Evolutionary conservation across 2,329 filamentous ascomycete species (phyloP).

Genomic region (Pseudogymnoascus sp.): DNA sequence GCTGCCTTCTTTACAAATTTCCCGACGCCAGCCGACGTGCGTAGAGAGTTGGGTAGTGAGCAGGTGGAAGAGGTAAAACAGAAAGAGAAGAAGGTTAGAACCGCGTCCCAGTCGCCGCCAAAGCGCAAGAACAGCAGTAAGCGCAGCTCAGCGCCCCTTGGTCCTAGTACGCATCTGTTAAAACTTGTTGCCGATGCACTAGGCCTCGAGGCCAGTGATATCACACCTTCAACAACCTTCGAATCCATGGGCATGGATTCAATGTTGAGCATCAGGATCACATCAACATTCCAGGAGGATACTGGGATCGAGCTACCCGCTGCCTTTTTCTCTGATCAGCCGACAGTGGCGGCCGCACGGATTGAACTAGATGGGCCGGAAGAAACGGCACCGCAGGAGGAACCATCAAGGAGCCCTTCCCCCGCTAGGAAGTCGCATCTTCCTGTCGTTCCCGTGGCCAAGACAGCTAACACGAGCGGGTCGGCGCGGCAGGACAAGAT

Average conservation of each 20-base stretch:
- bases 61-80: background rate
- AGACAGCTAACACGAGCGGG: background rate
- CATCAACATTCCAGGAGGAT: constrained; percentile 6
- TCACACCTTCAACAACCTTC: constrained; percentile 3
- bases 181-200: constrained; percentile 11
- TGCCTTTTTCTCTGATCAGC: constrained; percentile 2
- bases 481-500: background rate
- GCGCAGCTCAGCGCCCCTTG: background rate
- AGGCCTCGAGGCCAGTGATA: constrained; percentile 11
- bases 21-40: background rate
- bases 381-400: background rate
- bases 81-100: background rate
- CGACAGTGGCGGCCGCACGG: constrained; percentile 1
- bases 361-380: background rate
- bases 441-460: background rate
- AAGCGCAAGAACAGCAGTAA: background rate
- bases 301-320: constrained; percentile 10
- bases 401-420: background rate
- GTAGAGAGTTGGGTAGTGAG: background rate
- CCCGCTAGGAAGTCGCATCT: background rate
- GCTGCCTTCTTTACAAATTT: background rate
- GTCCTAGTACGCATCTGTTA: background rate
- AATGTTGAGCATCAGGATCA: constrained; percentile 12
- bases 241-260: constrained; percentile 15
- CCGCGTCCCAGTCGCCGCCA: background rate